These are phyloP conservation scores for Ascochyta lentis DNA, from an alignment of 2,329 filamentous ascomycete species.

Conservation along the genomic window DNA sequence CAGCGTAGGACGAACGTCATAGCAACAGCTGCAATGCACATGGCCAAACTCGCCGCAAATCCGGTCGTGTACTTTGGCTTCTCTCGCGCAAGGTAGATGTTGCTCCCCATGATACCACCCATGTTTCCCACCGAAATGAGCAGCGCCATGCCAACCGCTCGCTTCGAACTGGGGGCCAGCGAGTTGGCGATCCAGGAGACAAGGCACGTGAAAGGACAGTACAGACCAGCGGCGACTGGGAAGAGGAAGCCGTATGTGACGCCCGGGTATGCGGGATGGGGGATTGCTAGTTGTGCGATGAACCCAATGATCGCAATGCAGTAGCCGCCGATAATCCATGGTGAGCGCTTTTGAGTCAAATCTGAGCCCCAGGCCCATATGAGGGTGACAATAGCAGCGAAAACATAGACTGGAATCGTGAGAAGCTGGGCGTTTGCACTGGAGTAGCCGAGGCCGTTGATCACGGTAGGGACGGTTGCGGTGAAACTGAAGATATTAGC, in stretches of 20 bases:
- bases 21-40: conserved; percentile 55
- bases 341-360: conserved; percentile 58
- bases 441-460: conserved; percentile 52
- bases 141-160: conserved; percentile 59
- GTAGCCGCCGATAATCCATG: conserved; percentile 61
- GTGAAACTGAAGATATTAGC: conserved; percentile 36
- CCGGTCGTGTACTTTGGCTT: conserved; percentile 59
- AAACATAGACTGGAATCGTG: conserved; percentile 53
- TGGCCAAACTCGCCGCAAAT: conserved; percentile 57
- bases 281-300: conserved; percentile 59
- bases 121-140: conserved; percentile 57
- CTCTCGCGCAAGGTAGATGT: conserved; percentile 59
- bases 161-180: conserved; percentile 44
- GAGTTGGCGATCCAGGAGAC: conserved; percentile 48
- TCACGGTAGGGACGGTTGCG: conserved; percentile 52
- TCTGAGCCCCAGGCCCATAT: conserved; percentile 59
- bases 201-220: conserved; percentile 47
- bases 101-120: conserved; percentile 51
- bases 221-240: conserved; percentile 45
- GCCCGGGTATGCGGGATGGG: conserved; percentile 51
- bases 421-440: conserved; percentile 51
- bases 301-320: conserved; percentile 62
- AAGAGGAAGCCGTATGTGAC: conserved; percentile 55
- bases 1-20: conserved; percentile 50
- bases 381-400: conserved; percentile 51